Conservation (phyloP, 2,329 filamentous ascomycete genomes). For the Penicillium sp. region DNA sequence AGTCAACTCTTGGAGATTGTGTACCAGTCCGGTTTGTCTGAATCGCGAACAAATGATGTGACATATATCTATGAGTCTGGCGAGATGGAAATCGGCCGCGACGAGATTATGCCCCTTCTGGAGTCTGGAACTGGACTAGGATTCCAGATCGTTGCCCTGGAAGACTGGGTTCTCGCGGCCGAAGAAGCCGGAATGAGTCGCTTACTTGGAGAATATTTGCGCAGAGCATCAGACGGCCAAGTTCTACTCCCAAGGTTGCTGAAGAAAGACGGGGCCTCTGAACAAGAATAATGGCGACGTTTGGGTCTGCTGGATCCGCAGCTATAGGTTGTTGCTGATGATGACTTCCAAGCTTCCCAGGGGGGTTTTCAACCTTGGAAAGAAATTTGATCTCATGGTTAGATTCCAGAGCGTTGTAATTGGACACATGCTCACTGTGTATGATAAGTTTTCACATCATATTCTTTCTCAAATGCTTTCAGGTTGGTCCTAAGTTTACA, state of each 20-base stretch:
- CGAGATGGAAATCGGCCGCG: constrained; percentile 15
- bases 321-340: too few species aligned
- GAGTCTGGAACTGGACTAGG: constrained; percentile 8
- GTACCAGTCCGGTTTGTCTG: constrained; percentile 3
- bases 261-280: neutral
- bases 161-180: constrained; percentile 20
- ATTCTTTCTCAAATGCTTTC: too few species aligned
- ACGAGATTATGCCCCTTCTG: constrained; percentile 20
- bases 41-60: neutral
- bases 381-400: too few species aligned
- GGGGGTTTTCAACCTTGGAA: too few species aligned
- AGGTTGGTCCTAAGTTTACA: too few species aligned
- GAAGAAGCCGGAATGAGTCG: constrained; percentile 24
- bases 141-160: constrained; percentile 14
- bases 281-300: neutral
- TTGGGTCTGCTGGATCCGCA: too few species aligned
- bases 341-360: too few species aligned
- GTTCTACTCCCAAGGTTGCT: constrained; percentile 19
- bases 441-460: too few species aligned
- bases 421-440: too few species aligned
- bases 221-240: constrained; percentile 15
- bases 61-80: constrained; percentile 18
- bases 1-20: constrained; percentile 15
- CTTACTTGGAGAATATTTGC: constrained; percentile 21
- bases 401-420: too few species aligned